Evolutionary conservation across 2,329 filamentous ascomycete genomes (phyloP).

Genomic region (Paracoccidioides lutzii): DNA sequence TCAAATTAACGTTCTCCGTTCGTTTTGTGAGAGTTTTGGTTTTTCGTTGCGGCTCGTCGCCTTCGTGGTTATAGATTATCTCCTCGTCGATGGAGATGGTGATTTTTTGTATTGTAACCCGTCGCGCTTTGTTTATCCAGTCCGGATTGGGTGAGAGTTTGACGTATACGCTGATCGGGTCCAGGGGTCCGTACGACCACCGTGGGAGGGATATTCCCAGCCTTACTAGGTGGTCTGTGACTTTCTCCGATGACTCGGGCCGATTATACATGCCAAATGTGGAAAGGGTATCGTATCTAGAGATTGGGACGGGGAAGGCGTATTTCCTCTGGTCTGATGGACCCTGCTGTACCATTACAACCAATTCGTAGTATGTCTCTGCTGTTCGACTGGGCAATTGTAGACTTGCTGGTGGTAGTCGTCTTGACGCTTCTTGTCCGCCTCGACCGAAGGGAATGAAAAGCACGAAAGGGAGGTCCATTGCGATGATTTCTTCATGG

Average conservation of each 20-base stretch:
- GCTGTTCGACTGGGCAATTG: slow-evolving; percentile 86
- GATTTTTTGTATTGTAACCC: slow-evolving; percentile 87
- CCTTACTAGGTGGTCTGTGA: slow-evolving; percentile 81
- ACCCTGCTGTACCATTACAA: slow-evolving; percentile 89
- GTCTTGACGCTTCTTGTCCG: slow-evolving; percentile 75
- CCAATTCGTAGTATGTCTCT: slow-evolving; percentile 92
- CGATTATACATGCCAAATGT: slow-evolving; percentile 99
- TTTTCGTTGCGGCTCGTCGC: slow-evolving; percentile 85
- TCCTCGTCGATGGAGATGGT: slow-evolving; percentile 92
- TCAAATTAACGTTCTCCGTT: slow-evolving; percentile 66
- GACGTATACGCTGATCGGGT: slow-evolving; percentile 92
- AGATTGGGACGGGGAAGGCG: slow-evolving; percentile 76
- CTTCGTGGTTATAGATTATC: slow-evolving; percentile 96
- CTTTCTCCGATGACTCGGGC: slow-evolving; percentile 73
- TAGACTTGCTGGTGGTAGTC: slow-evolving; percentile 83
- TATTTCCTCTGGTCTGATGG: slow-evolving; percentile 79
- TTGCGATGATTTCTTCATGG: slow-evolving; percentile 76
- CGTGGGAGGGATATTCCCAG: slow-evolving; percentile 82
- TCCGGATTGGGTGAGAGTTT: slow-evolving; percentile 85
- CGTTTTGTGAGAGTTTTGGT: slow-evolving; percentile 77
- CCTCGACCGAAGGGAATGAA: slow-evolving; percentile 93
- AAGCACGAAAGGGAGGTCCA: slow-evolving; percentile 94
- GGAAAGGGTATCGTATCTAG: slow-evolving; percentile 88
- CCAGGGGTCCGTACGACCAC: slow-evolving; percentile 92
- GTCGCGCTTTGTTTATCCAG: slow-evolving; percentile 79